Conservation (phyloP, 2,329 filamentous ascomycete species). For the Remersonia thermophila region DNA sequence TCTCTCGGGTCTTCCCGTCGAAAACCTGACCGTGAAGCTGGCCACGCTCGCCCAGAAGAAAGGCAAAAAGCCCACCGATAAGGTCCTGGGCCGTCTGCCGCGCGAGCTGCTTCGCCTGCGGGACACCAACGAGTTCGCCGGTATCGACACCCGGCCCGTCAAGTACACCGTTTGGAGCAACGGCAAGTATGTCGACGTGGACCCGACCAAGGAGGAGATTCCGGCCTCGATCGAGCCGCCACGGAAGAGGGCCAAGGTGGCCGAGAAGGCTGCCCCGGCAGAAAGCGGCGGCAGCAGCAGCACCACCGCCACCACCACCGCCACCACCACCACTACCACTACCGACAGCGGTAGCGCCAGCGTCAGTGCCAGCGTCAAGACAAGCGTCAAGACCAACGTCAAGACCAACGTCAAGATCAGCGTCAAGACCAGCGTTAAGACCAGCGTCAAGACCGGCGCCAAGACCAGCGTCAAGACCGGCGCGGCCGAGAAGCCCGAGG, state of each 20-base stretch:
- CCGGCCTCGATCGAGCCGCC: constrained; percentile 25
- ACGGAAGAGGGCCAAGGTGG: constrained; percentile 23
- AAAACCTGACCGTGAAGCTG: constrained; percentile 33
- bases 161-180: constrained; percentile 51
- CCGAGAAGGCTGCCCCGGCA: constrained; percentile 9
- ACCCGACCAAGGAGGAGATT: constrained; percentile 23
- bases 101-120: constrained; percentile 48
- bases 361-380: too few species aligned
- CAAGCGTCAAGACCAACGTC: constrained; percentile 9
- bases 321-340: too few species aligned
- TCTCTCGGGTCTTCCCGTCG: constrained; percentile 30
- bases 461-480: constrained; percentile 9
- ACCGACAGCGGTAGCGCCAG: too few species aligned
- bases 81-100: constrained; percentile 33
- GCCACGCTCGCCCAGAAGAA: constrained; percentile 47
- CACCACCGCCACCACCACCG: constrained; percentile 11
- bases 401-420: too few species aligned
- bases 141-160: constrained; percentile 46
- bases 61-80: constrained; percentile 40
- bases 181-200: constrained; percentile 43
- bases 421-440: too few species aligned
- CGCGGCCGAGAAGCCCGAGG: constrained; percentile 8
- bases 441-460: too few species aligned
- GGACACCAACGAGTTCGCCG: constrained; percentile 50
- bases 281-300: constrained; percentile 13